These are phyloP conservation scores for Begonia masoniana DNA, from an alignment of 306 rosid species.

Conservation along the genomic window DNA sequence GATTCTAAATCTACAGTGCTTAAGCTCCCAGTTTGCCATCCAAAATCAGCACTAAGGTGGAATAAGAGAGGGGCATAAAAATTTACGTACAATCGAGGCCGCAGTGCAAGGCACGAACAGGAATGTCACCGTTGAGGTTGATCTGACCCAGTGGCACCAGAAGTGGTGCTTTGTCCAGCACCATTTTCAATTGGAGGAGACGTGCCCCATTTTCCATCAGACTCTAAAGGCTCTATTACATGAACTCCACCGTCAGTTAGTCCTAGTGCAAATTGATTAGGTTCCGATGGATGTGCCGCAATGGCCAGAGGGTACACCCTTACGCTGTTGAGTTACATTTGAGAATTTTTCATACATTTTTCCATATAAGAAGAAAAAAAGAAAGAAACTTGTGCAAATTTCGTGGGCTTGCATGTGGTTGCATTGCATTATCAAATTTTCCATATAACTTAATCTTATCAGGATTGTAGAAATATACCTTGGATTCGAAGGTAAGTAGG, in stretches of 20 bases:
- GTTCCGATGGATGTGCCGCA: conserved; percentile 93
- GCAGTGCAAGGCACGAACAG: conserved; percentile 4
- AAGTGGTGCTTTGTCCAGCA: conserved; percentile 66
- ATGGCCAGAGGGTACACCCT: conserved; percentile 72
- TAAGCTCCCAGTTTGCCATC: conserved; percentile 50
- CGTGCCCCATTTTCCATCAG: conserved; percentile 96
- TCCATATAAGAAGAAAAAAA: conserved; percentile 3
- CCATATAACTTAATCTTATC: no score
- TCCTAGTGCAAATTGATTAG: conserved; percentile 91
- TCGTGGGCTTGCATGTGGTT: no score
- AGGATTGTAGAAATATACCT: conserved; percentile 26
- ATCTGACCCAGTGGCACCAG: conserved; percentile 54
- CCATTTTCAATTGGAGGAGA: conserved; percentile 86
- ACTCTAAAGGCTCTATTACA: conserved; percentile 82
- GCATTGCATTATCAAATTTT: no score
- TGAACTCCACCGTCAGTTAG: conserved; percentile 87
- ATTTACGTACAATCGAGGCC: neutral
- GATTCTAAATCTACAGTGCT: conserved; percentile 48
- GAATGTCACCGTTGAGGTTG: conserved; percentile 65
- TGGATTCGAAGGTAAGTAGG: conserved; percentile 77
- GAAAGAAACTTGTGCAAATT: neutral
- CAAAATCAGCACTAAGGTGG: conserved; percentile 9
- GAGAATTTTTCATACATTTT: neutral
- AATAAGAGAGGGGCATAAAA: no score
- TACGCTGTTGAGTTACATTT: conserved; percentile 32